These are phyloP conservation scores for Cladosporium sp. DNA, from an alignment of 2,329 filamentous ascomycete species.

Conservation along the genomic window DNA sequence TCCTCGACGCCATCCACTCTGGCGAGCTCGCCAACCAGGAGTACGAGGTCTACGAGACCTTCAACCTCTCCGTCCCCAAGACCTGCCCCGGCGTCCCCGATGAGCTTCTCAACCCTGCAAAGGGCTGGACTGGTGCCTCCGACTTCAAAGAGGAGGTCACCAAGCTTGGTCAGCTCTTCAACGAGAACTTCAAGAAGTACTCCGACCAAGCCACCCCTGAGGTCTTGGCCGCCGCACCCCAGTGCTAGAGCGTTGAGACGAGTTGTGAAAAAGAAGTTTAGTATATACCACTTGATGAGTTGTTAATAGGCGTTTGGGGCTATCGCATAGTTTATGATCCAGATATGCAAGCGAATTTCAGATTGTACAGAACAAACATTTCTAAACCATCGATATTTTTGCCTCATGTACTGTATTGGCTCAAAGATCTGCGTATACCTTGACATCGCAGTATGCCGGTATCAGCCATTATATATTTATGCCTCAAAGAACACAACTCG, in stretches of 20 bases:
- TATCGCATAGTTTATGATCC: constrained; percentile 1
- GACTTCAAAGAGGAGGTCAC: constrained; percentile 83
- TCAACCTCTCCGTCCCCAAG: constrained; percentile 96
- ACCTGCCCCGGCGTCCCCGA: constrained; percentile 81
- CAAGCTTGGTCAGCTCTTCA: constrained; percentile 86
- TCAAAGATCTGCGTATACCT: no score
- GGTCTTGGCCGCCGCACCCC: constrained; percentile 44
- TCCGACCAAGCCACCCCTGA: constrained; percentile 62
- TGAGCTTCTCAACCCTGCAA: constrained; percentile 91
- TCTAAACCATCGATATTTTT: not conserved
- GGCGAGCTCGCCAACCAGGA: constrained; percentile 89
- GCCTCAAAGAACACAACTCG: no score
- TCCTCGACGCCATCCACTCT: constrained; percentile 95
- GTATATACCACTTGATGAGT: constrained; percentile 9
- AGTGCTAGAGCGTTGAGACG: constrained; percentile 1
- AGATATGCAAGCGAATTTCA: not conserved
- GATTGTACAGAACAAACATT: not conserved
- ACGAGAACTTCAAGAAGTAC: constrained; percentile 98
- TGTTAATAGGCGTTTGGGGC: constrained; percentile 4
- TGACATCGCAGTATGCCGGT: not conserved
- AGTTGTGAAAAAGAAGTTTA: constrained; percentile 3
- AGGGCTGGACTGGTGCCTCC: constrained; percentile 79
- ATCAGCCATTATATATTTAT: no score
- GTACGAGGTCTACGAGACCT: constrained; percentile 92
- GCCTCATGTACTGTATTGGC: no score